Percentiles rank a stretch among this genome's conserved stretches.
Conservation (phyloP, 306 rosid genomes). For the Vachellia pachyceras region DNA sequence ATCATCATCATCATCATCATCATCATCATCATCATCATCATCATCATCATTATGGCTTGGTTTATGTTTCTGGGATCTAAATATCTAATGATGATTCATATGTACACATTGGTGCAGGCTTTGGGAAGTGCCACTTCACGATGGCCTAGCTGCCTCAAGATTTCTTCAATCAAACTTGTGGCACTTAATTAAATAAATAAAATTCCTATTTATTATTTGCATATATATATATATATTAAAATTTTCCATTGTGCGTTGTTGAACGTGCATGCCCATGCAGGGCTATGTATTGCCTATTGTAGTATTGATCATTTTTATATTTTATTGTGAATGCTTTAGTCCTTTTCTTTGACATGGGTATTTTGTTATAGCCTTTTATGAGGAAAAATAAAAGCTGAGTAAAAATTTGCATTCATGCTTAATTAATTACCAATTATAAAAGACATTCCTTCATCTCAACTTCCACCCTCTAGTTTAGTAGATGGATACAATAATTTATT, state of each 20-base stretch:
- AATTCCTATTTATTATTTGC: not conserved
- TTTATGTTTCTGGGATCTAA: too few relatives aligned
- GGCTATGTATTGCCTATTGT: not conserved
- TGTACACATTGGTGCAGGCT: constrained; percentile 54
- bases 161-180: not conserved
- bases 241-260: constrained; percentile 1
- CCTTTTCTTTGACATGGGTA: not conserved
- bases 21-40: too few relatives aligned
- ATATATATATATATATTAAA: not conserved
- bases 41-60: too few relatives aligned
- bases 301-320: not conserved
- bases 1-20: too few relatives aligned
- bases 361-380: not conserved
- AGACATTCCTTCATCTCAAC: too few relatives aligned
- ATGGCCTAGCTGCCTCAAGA: constrained; percentile 33
- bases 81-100: not conserved
- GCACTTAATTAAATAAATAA: constrained; percentile 5
- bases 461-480: too few relatives aligned
- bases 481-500: too few relatives aligned
- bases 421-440: too few relatives aligned
- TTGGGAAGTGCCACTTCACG: constrained; percentile 56
- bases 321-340: not conserved
- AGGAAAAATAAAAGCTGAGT: too few relatives aligned
- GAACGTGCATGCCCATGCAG: not conserved
- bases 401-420: too few relatives aligned